phyloP scores from a whole-genome alignment of 2,329 filamentous ascomycete genomes.

The Aspergillus brasiliensis region DNA sequence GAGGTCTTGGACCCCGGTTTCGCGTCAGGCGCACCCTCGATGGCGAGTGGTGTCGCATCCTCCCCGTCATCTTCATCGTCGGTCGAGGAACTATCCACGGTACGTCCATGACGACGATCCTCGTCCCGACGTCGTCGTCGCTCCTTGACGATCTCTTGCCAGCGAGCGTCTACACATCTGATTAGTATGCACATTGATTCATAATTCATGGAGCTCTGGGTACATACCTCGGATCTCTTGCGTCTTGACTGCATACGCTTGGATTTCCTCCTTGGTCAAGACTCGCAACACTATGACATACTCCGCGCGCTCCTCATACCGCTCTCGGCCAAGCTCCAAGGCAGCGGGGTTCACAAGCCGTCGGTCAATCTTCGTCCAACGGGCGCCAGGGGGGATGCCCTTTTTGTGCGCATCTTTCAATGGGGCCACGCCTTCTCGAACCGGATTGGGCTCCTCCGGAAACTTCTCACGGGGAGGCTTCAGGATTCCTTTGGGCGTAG shows the following conservation, averaged over 20 bases:
- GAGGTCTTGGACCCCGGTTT: slow-evolving; percentile 14
- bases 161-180: slow-evolving; percentile 34
- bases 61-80: slow-evolving; percentile 37
- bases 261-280: slow-evolving; percentile 83
- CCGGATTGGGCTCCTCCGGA: slow-evolving; percentile 79
- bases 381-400: slow-evolving; percentile 74
- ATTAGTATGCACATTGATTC: slow-evolving; percentile 15
- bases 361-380: slow-evolving; percentile 92
- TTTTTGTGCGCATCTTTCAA: slow-evolving; percentile 78
- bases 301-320: slow-evolving; percentile 88
- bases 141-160: slow-evolving; percentile 39
- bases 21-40: slow-evolving; percentile 34
- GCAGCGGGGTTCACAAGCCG: slow-evolving; percentile 88
- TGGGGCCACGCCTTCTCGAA: slow-evolving; percentile 90
- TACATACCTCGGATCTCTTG: slow-evolving; percentile 74
- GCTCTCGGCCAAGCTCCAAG: slow-evolving; percentile 80
- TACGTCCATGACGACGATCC: slow-evolving; percentile 39
- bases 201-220: not conserved
- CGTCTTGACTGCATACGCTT: slow-evolving; percentile 80
- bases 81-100: slow-evolving; percentile 34
- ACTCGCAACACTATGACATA: slow-evolving; percentile 92
- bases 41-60: slow-evolving; percentile 28
- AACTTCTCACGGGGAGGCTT: slow-evolving; percentile 81
- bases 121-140: slow-evolving; percentile 48
- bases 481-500: slow-evolving; percentile 74